Evolutionary conservation across 2,329 filamentous ascomycete genomes (phyloP), one percentile per base, ranked within the genome.

Genomic region (Pseudofabraea citricarpa): DNA sequence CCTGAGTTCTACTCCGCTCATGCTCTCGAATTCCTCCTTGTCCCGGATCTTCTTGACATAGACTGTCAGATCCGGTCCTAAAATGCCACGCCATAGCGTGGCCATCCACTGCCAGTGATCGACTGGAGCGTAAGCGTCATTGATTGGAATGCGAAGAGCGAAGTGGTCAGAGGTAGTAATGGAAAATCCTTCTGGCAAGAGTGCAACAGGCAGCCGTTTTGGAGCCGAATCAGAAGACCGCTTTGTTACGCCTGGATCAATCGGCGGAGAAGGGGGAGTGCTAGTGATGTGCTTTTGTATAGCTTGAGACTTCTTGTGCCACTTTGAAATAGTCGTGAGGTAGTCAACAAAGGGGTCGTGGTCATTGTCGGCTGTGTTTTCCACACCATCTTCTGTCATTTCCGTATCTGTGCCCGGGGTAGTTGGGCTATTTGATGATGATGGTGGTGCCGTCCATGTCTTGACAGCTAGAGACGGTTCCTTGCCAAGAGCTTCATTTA

Each of bases 21-120:
- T 55, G 6, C 59, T 63, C 5, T 62, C 62, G 32, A 71, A 44
- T 39, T 73, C 60, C 5, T 61, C 61, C 44, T 40, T 42, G 16
- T 55, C 43, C 50, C 50, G 23, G 4, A 49, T 58, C 3, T 56
- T 51, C 31, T 71, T 73, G 15, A 86, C 75, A 57, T 85, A 88
- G 21, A 93, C 72, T 1, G 85, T 85, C 36, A 91, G 68, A 63
- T 97, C 91, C 0, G 91, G 81, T 0, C 86, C 88, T 1, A 90
- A 75, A 42, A 87, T 85, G 8, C 89, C 88, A 8, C 90, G 82
- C 91, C 91, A 97, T 18, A 96, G 76, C 33, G 87, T 91, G 26
- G 91, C 91, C 72, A 93, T 89, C 91, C 91, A 97, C 64, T 94
- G 87, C 90, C 91, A 97, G 67, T 97, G 91, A 56, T 95, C 90